Percentiles rank a stretch among this genome's conserved stretches.
Evolutionary conservation across 2,329 filamentous ascomycete genomes (phyloP).

Genomic region (Mycosphaerella sp.): DNA sequence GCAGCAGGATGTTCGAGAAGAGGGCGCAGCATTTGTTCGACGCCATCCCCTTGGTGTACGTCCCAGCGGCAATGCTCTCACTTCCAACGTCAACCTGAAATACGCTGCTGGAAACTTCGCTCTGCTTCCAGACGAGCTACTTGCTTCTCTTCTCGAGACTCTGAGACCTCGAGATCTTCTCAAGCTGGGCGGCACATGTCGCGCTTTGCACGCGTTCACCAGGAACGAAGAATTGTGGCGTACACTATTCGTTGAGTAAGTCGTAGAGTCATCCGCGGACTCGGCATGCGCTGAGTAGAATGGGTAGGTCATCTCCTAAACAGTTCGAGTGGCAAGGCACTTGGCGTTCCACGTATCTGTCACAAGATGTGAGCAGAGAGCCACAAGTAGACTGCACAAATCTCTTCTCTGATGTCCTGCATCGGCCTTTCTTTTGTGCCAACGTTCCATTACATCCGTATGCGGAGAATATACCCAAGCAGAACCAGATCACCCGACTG

Average conservation of each 20-base stretch:
- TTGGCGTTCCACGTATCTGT: conserved; percentile 75
- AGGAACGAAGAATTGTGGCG: conserved; percentile 86
- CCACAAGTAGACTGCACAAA: conserved; percentile 63
- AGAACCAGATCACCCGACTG: conserved; percentile 67
- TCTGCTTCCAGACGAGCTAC: conserved; percentile 70
- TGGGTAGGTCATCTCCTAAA: conserved; percentile 39
- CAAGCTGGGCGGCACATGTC: conserved; percentile 68
- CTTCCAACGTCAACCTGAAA: conserved; percentile 60
- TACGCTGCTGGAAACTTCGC: conserved; percentile 59
- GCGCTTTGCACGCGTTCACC: conserved; percentile 78
- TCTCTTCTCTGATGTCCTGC: conserved; percentile 83
- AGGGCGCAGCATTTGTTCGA: conserved; percentile 51
- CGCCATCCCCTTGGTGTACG: conserved; percentile 78
- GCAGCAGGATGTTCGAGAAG: conserved; percentile 7
- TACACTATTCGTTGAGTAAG: conserved; percentile 75
- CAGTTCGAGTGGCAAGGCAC: conserved; percentile 67
- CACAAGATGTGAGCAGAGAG: conserved; percentile 48
- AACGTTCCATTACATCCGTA: conserved; percentile 64
- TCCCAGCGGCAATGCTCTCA: conserved; percentile 77
- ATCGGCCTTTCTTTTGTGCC: conserved; percentile 84
- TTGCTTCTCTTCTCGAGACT: conserved; percentile 67
- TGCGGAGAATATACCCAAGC: conserved; percentile 60
- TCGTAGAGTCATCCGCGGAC: conserved; percentile 27
- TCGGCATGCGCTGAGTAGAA: conserved; percentile 25
- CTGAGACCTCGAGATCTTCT: conserved; percentile 60